These are phyloP conservation scores for Gentiana straminea DNA, from an alignment of 257 asterid genomes.

Conservation along the genomic window DNA sequence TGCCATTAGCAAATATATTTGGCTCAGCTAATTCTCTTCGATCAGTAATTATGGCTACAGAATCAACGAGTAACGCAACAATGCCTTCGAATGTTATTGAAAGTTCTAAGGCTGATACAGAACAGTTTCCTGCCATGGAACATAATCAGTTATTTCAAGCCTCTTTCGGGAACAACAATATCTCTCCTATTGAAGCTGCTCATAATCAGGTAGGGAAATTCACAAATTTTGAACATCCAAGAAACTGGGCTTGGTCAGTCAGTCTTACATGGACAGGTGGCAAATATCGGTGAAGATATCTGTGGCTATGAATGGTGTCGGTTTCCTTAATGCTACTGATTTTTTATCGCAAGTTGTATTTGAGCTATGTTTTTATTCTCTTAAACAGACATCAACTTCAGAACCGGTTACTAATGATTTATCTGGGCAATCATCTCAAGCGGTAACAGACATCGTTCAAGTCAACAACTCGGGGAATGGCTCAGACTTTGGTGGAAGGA, in stretches of 20 bases:
- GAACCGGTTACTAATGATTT: constrained; percentile 20
- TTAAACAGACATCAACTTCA: constrained; percentile 23
- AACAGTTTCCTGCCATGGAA: constrained; percentile 8
- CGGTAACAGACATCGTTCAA: constrained; percentile 9
- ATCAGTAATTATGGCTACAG: constrained; percentile 11
- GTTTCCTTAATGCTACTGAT: neutral
- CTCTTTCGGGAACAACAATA: constrained; percentile 6
- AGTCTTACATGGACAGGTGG: no score
- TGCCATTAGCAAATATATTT: constrained; percentile 11
- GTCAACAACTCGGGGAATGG: constrained; percentile 23
- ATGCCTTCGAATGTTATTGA: constrained; percentile 12
- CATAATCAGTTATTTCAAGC: constrained; percentile 12
- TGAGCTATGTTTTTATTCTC: constrained; percentile 11
- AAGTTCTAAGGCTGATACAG: constrained; percentile 16
- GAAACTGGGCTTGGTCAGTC: no score
- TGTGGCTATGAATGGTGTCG: no score
- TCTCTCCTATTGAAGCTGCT: constrained; percentile 16
- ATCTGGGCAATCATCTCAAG: constrained; percentile 28
- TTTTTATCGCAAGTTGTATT: neutral
- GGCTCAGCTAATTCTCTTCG: constrained; percentile 9
- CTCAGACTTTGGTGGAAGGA: constrained; percentile 27
- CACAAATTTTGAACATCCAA: no score
- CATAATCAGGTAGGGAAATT: constrained; percentile 23
- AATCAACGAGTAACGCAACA: constrained; percentile 10
- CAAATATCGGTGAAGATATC: no score